These are phyloP conservation scores for Sonneratia caseolaris DNA, from an alignment of 345 rosid species.

Conservation along the genomic window DNA sequence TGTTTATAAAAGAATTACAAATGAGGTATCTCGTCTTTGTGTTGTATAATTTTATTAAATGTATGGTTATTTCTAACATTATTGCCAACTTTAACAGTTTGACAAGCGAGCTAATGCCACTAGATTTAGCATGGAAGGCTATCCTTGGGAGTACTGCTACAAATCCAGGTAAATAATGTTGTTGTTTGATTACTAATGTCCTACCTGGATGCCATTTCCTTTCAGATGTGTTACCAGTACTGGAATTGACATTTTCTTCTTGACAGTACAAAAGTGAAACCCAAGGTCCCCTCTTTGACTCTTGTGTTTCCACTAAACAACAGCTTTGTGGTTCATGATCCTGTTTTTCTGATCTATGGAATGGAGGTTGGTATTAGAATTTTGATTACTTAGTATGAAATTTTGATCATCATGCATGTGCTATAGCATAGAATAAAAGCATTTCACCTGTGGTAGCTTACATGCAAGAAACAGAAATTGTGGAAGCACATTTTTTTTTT, in stretches of 20 bases:
- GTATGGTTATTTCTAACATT: conserved; percentile 3
- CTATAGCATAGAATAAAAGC: neutral
- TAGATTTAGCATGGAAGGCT: conserved; percentile 31
- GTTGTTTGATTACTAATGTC: conserved; percentile 3
- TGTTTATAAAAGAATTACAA: conserved; percentile 36
- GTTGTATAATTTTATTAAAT: neutral
- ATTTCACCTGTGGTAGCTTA: neutral
- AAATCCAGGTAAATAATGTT: conserved; percentile 48
- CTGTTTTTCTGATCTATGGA: conserved; percentile 49
- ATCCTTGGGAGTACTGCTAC: conserved; percentile 71
- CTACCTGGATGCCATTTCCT: neutral
- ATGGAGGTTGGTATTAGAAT: conserved; percentile 38
- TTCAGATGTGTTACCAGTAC: neutral
- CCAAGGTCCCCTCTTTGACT: conserved; percentile 51
- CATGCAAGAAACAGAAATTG: neutral
- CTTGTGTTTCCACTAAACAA: conserved; percentile 60
- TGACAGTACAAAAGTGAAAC: conserved; percentile 34
- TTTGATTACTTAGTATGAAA: neutral
- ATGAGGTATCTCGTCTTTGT: conserved; percentile 37
- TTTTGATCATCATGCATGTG: neutral
- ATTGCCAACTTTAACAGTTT: conserved; percentile 29
- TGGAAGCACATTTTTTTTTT: neutral
- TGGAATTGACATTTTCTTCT: conserved; percentile 1
- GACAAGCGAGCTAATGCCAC: conserved; percentile 50
- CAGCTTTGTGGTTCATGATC: conserved; percentile 64